Evolutionary conservation across 768 basidiomycete genomes (phyloP).

Genomic region (Baorangia bicolor): DNA sequence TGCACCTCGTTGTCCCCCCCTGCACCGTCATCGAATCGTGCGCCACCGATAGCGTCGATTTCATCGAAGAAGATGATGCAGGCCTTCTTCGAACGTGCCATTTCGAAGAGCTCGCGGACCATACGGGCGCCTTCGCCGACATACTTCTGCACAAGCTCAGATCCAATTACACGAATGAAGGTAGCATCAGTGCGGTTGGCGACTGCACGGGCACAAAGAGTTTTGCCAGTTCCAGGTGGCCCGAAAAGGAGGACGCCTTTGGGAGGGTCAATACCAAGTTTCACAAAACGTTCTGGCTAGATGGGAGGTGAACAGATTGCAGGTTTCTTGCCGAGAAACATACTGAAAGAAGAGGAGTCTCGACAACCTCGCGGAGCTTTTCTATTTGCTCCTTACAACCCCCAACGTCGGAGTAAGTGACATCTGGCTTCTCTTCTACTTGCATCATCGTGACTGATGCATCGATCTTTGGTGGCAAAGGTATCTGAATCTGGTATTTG

Average conservation of each 20-base stretch:
- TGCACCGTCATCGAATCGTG: conserved; percentile 96
- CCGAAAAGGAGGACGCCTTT: conserved; percentile 97
- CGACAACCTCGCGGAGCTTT: conserved; percentile 97
- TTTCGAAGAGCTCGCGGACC: conserved; percentile 98
- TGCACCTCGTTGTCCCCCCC: conserved; percentile 99
- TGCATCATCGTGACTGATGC: conserved; percentile 99
- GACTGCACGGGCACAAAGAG: conserved; percentile 95
- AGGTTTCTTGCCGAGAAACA: conserved; percentile 27
- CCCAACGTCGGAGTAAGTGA: conserved; percentile 96
- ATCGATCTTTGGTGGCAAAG: conserved; percentile 97
- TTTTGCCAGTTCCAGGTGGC: conserved; percentile 98
- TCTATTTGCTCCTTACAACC: conserved; percentile 99
- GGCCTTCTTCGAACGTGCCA: conserved; percentile 98
- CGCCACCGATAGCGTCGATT: conserved; percentile 97
- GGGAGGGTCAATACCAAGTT: conserved; percentile 97
- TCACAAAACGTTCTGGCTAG: conserved; percentile 98
- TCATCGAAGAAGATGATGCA: conserved; percentile 99
- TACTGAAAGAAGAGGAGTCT: conserved; percentile 91
- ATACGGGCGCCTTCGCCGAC: conserved; percentile 98
- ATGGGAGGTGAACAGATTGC: conserved; percentile 17
- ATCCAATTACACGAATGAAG: conserved; percentile 98
- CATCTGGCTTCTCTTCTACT: conserved; percentile 97
- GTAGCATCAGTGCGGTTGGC: conserved; percentile 99
- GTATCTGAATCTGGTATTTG: conserved; percentile 99
- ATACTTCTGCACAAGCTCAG: conserved; percentile 99